These are phyloP conservation scores for Musa acuminata DNA, from an alignment of 176 grass and related monocot species.

Conservation along the genomic window DNA sequence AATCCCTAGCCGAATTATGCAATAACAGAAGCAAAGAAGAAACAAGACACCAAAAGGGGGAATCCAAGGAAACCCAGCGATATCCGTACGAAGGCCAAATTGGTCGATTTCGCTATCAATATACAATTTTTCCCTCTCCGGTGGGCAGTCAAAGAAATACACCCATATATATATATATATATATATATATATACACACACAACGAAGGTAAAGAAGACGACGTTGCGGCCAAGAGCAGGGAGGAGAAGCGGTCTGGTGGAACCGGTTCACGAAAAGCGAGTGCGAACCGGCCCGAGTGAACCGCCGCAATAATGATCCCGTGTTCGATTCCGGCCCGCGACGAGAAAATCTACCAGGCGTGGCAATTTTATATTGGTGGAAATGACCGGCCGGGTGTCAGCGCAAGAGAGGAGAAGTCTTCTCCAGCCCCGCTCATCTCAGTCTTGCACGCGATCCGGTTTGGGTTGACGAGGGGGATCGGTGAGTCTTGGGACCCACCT, in stretches of 20 bases:
- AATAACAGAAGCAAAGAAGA: neutral
- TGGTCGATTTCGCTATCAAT: neutral
- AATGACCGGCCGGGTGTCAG: too few species aligned
- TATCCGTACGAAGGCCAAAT: too few species aligned
- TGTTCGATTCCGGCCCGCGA: neutral
- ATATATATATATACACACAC: neutral
- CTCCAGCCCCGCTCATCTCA: too few species aligned
- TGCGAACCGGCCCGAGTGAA: neutral
- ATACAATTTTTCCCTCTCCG: neutral
- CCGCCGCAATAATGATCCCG: neutral
- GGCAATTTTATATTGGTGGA: neutral
- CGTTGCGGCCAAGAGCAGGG: neutral
- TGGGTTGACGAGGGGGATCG: too few species aligned
- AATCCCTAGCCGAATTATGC: neutral
- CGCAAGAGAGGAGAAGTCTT: too few species aligned
- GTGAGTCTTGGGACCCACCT: neutral
- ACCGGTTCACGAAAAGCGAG: neutral
- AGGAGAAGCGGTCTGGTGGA: neutral
- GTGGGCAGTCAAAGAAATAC: neutral
- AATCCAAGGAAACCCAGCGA: neutral
- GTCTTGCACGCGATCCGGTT: too few species aligned
- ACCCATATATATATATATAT: neutral
- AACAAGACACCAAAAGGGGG: neutral
- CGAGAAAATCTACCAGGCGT: neutral
- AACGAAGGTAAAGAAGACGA: neutral